Conservation (phyloP, 2,329 filamentous ascomycete species). For the Lasiodiplodia theobromae region DNA sequence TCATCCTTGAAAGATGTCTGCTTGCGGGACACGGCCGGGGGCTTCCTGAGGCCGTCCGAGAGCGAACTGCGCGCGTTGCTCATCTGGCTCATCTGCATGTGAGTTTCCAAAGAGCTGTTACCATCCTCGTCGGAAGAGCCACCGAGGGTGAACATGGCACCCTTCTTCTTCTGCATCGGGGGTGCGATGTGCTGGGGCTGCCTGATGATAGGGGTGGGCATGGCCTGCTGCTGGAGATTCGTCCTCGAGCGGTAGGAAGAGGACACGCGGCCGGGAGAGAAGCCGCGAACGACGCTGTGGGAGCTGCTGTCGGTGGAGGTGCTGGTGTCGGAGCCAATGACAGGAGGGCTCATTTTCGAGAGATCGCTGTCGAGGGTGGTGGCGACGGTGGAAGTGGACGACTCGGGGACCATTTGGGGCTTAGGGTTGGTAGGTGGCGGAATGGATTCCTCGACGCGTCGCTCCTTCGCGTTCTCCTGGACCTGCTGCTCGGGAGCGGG, state of each 20-base stretch:
- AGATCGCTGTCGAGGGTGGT: conserved; percentile 49
- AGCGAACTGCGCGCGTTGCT: conserved; percentile 61
- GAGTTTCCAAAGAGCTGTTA: conserved; percentile 74
- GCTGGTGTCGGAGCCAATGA: conserved; percentile 65
- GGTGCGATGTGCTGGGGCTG: conserved; percentile 35
- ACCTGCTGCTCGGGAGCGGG: conserved; percentile 36
- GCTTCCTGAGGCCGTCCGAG: conserved; percentile 60
- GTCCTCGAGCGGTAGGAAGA: conserved; percentile 71
- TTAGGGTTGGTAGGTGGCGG: conserved; percentile 45
- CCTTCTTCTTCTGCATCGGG: conserved; percentile 66
- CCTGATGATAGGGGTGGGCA: conserved; percentile 68
- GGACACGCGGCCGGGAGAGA: conserved; percentile 77
- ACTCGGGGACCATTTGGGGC: conserved; percentile 61
- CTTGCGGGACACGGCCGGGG: conserved; percentile 66
- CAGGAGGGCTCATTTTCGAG: conserved; percentile 49
- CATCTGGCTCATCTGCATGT: conserved; percentile 67
- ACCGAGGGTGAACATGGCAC: conserved; percentile 76
- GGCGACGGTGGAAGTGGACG: conserved; percentile 65
- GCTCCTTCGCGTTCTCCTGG: conserved; percentile 49
- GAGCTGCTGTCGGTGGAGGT: conserved; percentile 67
- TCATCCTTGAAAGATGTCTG: conserved; percentile 82
- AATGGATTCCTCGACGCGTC: conserved; percentile 46
- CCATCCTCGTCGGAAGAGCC: conserved; percentile 86
- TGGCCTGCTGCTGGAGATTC: conserved; percentile 58
- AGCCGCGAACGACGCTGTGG: conserved; percentile 82